Conservation (phyloP, 768 basidiomycete species). For the Kwoniella europaea region DNA sequence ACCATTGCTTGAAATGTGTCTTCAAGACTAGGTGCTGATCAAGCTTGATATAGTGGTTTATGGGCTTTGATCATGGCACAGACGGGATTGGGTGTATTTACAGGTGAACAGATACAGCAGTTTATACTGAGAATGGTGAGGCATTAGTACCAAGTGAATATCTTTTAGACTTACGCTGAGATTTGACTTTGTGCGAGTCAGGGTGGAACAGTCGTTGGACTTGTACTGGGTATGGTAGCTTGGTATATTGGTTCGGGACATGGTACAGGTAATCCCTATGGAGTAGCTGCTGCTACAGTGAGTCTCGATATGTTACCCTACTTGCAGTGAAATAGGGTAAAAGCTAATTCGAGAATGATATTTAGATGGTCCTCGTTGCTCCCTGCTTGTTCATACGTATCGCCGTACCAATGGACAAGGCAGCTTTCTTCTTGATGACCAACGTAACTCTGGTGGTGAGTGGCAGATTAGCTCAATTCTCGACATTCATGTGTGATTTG, state of each 20-base stretch:
- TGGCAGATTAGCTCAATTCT: conserved; percentile 2
- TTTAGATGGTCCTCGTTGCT: conserved; percentile 60
- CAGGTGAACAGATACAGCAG: conserved; percentile 65
- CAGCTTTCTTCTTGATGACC: conserved; percentile 53
- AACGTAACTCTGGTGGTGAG: conserved; percentile 60
- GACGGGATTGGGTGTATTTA: conserved; percentile 66
- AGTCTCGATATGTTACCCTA: conserved; percentile 6
- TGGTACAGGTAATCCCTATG: conserved; percentile 66
- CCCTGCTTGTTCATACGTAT: conserved; percentile 64
- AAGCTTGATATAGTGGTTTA: conserved; percentile 63
- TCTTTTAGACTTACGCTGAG: conserved; percentile 41
- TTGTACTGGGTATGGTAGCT: conserved; percentile 53
- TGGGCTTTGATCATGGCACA: conserved; percentile 71
- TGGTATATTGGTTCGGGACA: conserved; percentile 59
- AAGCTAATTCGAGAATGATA: background rate
- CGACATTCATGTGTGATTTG: no score
- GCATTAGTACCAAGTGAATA: no score
- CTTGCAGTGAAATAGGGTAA: background rate
- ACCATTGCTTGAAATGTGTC: background rate
- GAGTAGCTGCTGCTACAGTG: conserved; percentile 62
- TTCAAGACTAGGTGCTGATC: conserved; percentile 13
- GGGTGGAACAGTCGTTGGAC: conserved; percentile 48
- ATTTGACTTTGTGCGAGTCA: conserved; percentile 24
- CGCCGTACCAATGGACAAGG: conserved; percentile 58
- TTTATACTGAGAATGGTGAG: conserved; percentile 64